Evolutionary conservation across 1,284 basidiomycete genomes (phyloP).

Genomic region (Puccinia polysora): DNA sequence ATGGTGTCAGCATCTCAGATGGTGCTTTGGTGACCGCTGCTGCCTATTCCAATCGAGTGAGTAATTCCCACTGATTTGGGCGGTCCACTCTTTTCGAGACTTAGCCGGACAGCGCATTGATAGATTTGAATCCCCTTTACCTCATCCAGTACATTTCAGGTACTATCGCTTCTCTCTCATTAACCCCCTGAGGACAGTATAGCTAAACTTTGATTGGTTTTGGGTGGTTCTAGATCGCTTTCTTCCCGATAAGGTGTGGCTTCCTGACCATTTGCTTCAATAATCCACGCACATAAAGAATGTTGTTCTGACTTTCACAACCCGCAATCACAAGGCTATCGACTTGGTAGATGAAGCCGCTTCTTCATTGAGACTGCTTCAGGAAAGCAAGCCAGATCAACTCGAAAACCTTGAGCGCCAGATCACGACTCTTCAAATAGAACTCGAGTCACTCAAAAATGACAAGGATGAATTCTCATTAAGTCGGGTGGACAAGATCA

Average conservation of each 20-base stretch:
- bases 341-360: slow-evolving; percentile 87
- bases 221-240: slow-evolving; percentile 61
- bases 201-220: background rate
- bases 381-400: slow-evolving; percentile 82
- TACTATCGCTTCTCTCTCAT: background rate
- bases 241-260: slow-evolving; percentile 81
- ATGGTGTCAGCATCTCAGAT: slow-evolving; percentile 85
- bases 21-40: slow-evolving; percentile 73
- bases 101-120: slow-evolving; percentile 5
- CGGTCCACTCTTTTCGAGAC: background rate
- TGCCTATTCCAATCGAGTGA: slow-evolving; percentile 41
- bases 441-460: slow-evolving; percentile 80
- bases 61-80: background rate
- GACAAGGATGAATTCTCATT: slow-evolving; percentile 76
- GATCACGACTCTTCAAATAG: slow-evolving; percentile 81
- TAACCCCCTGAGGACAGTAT: background rate
- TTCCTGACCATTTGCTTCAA: slow-evolving; percentile 36
- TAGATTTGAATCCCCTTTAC: no score
- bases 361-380: slow-evolving; percentile 77
- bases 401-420: slow-evolving; percentile 76
- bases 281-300: no score
- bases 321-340: slow-evolving; percentile 43
- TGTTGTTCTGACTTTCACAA: no score
- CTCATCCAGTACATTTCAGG: slow-evolving; percentile 45
- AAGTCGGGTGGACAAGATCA: slow-evolving; percentile 66